phyloP scores from a whole-genome alignment of 352 stramenopile genomes.

The Globisporangium takayamanum region DNA sequence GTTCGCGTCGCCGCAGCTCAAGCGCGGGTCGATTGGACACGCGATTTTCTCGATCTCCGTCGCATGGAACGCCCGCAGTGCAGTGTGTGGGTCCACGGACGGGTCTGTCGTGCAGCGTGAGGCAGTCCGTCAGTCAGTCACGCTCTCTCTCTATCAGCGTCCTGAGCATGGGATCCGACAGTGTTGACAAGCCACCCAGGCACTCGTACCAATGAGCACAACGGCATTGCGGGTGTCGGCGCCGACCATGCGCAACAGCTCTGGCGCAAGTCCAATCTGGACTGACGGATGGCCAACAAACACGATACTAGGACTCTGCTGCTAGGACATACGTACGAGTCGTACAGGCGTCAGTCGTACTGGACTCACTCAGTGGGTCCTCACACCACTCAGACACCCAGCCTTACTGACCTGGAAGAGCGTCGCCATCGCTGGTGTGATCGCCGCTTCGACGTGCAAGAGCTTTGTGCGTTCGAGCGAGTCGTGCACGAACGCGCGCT shows the following conservation, averaged over 20 bases:
- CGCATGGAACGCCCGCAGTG: constrained; percentile 50
- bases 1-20: constrained; percentile 83
- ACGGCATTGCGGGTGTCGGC: constrained; percentile 59
- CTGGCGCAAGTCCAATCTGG: constrained; percentile 39
- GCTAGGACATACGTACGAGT: not conserved
- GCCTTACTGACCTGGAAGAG: constrained; percentile 45
- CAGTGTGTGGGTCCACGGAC: constrained; percentile 36
- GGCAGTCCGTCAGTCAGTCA: constrained; percentile 4
- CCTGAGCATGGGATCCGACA: not conserved
- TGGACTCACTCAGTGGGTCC: not conserved
- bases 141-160: not conserved
- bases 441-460: constrained; percentile 35
- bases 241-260: constrained; percentile 55
- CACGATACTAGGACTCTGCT: constrained; percentile 59
- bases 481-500: constrained; percentile 66
- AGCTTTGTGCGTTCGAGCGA: constrained; percentile 40
- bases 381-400: not conserved
- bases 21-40: constrained; percentile 66
- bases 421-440: constrained; percentile 36
- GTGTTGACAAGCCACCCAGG: not conserved
- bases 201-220: constrained; percentile 48
- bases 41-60: constrained; percentile 71
- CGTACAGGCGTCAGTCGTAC: not conserved
- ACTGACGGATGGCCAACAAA: constrained; percentile 70
- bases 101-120: constrained; percentile 30